A percentile compares a stretch with the other conserved stretches of the same genome.
phyloP scores from a whole-genome alignment of 768 basidiomycete genomes.

The Lentinus tigrinus region DNA sequence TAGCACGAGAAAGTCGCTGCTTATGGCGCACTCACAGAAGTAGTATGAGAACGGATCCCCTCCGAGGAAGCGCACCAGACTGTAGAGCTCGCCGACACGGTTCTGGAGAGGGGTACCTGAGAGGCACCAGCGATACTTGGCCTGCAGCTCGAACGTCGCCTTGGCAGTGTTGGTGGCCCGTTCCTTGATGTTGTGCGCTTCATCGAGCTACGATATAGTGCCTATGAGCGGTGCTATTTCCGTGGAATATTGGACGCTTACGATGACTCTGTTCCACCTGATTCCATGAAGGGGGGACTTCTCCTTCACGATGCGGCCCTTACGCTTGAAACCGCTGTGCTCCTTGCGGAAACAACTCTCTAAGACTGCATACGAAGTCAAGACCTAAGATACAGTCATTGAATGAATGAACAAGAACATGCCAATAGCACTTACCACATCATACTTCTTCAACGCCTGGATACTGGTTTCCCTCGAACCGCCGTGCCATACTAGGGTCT shows the following conservation, averaged over 20 bases:
- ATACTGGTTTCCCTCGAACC: slow-evolving; percentile 63
- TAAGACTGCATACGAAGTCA: slow-evolving; percentile 85
- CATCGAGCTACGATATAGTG: slow-evolving; percentile 64
- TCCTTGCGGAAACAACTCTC: slow-evolving; percentile 95
- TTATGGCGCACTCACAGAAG: slow-evolving; percentile 55
- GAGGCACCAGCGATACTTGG: slow-evolving; percentile 88
- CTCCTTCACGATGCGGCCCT: slow-evolving; percentile 82
- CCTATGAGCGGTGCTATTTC: background rate
- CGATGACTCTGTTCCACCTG: slow-evolving; percentile 80
- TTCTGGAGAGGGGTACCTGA: slow-evolving; percentile 97
- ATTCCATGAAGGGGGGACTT: slow-evolving; percentile 82
- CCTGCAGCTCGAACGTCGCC: slow-evolving; percentile 87
- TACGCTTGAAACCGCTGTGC: slow-evolving; percentile 86
- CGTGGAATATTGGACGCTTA: slow-evolving; percentile 33
- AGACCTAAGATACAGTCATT: slow-evolving; percentile 45
- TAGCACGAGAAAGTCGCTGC: background rate
- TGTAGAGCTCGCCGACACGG: slow-evolving; percentile 98
- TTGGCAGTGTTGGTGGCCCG: slow-evolving; percentile 93
- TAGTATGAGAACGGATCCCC: slow-evolving; percentile 91
- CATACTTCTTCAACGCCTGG: slow-evolving; percentile 74
- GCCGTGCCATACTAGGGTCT: slow-evolving; percentile 94
- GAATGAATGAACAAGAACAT: background rate
- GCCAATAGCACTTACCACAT: slow-evolving; percentile 63
- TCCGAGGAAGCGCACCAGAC: slow-evolving; percentile 88
- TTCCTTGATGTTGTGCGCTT: slow-evolving; percentile 98